Conservation (phyloP, 352 stramenopile genomes). For the Phytophthora capsici region DNA sequence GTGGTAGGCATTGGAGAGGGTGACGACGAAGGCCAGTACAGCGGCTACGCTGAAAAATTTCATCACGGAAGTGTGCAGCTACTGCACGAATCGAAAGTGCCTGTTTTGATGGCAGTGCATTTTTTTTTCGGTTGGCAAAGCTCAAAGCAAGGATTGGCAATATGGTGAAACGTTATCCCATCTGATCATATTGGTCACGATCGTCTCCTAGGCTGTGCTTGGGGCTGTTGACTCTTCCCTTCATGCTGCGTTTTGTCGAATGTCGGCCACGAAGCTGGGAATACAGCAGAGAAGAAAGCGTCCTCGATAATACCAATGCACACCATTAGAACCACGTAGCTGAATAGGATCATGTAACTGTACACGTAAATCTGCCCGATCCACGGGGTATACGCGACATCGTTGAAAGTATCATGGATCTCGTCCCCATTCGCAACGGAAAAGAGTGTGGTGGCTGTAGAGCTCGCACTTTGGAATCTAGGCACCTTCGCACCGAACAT, state of each 20-base stretch:
- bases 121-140: too few species aligned
- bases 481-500: slow-evolving; percentile 87
- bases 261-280: slow-evolving; percentile 65
- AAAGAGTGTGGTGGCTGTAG: slow-evolving; percentile 83
- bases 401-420: slow-evolving; percentile 87
- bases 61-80: too few species aligned
- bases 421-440: slow-evolving; percentile 89
- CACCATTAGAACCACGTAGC: slow-evolving; percentile 90
- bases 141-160: too few species aligned
- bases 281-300: slow-evolving; percentile 86
- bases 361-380: slow-evolving; percentile 88
- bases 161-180: too few species aligned
- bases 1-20: neutral
- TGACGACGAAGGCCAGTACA: neutral
- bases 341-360: slow-evolving; percentile 89
- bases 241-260: slow-evolving; percentile 13
- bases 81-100: too few species aligned
- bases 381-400: slow-evolving; percentile 71
- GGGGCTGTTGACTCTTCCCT: neutral
- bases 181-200: too few species aligned
- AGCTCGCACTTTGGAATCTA: slow-evolving; percentile 71
- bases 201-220: too few species aligned
- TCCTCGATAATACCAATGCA: slow-evolving; percentile 92
- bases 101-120: too few species aligned
- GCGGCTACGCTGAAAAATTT: too few species aligned